phyloP scores from a whole-genome alignment of 1,284 basidiomycete genomes.

The Xerocomus amazonicus region DNA sequence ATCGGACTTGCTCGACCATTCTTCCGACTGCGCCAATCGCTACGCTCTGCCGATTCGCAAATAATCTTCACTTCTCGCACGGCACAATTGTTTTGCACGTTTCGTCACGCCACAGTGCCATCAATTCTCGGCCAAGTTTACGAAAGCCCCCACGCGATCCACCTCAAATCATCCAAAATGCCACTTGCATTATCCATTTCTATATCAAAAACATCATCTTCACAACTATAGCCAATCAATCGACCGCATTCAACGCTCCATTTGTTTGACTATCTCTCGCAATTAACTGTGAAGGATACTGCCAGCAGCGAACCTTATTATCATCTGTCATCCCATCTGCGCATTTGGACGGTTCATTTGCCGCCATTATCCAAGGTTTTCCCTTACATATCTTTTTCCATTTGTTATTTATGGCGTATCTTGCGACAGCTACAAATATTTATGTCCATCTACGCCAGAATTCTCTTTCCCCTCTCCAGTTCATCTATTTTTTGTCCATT shows the following conservation, averaged over 20 bases:
- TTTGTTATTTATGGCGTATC: constrained; percentile 34
- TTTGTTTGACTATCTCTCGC: constrained; percentile 30
- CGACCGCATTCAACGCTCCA: constrained; percentile 28
- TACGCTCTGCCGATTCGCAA: constrained; percentile 10
- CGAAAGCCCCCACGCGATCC: constrained; percentile 5
- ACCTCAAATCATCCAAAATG: constrained; percentile 15
- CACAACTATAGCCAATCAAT: constrained; percentile 18
- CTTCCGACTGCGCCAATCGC: constrained; percentile 9
- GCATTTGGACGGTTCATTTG: constrained; percentile 31
- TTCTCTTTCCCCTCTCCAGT: background rate
- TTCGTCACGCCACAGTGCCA: constrained; percentile 14
- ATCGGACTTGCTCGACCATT: constrained; percentile 8
- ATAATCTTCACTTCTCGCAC: constrained; percentile 11
- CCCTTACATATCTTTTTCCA: constrained; percentile 13
- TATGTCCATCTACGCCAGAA: constrained; percentile 33
- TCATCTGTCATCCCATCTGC: constrained; percentile 27
- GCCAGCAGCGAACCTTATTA: constrained; percentile 8
- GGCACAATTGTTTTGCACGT: constrained; percentile 13
- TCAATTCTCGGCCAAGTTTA: constrained; percentile 10
- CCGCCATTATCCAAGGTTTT: constrained; percentile 17
- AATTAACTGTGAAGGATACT: constrained; percentile 16
- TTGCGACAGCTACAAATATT: constrained; percentile 25
- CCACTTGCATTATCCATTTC: constrained; percentile 17
- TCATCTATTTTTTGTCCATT: constrained; percentile 2
- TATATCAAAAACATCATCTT: constrained; percentile 18